Evolutionary conservation across 2,329 filamentous ascomycete genomes (phyloP), one percentile per base, ranked within the genome.

Genomic region (Leptographium galeiforme): DNA sequence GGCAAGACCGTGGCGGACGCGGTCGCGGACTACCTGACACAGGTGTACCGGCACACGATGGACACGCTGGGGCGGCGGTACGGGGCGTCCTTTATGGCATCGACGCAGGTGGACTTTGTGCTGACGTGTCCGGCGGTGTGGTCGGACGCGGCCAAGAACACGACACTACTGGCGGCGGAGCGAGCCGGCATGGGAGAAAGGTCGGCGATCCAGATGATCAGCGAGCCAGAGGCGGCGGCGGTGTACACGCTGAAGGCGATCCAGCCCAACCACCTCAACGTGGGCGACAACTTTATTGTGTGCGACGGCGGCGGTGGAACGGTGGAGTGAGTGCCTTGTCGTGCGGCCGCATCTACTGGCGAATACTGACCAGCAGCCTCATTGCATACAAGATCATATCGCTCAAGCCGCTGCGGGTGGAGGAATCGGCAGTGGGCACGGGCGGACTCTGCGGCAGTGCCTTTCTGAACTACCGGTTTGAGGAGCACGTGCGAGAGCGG

Each of bases 81-180:
- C 63, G 87, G 87, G 60, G 83, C 86, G 67, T 82, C 81, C 0
- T 90, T 91, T 62, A 87, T 90, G 81, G 77, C 78, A 8, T 80
- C 78, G 8, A 89, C 85, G 6, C 82, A 81, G 61, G 81, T 89
- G 41, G 82, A 90, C 57, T 90, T 87, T 61, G 85, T 91, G 49
- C 72, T 93, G 53, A 91, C 87, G 1, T 87, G 86, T 51, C 87
- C 87, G 8, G 87, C 87, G 8, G 85, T 91, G 8, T 93, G 87
- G 87, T 87, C 82, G 30, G 87, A 93, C 64, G 79, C 84, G 0
- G 87, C 87, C n/a, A 91, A 90, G 70, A 87, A 89, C 65, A 86
- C 85, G 7, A 91, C 87, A 2, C 68, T 89, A 49, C 79, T 85
- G 63, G 87, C 87, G 7, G 87, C 87, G 12, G 84, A 89, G 68